Conservation (phyloP, 169 alveolate species). For the Cryptosporidium tyzzeri region DNA sequence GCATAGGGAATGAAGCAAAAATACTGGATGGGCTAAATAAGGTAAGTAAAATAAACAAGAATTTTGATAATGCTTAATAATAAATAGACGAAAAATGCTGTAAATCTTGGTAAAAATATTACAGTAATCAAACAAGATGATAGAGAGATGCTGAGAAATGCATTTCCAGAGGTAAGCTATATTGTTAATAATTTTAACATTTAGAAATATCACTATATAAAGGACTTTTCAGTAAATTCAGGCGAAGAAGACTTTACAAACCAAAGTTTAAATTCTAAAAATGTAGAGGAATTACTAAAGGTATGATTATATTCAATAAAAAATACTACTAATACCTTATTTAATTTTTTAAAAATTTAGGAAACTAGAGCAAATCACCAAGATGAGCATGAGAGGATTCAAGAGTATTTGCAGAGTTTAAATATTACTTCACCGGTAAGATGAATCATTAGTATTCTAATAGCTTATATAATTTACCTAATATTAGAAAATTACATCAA, state of each 20-base stretch:
- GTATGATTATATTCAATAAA: slow-evolving; percentile 3
- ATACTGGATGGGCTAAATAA: slow-evolving; percentile 20
- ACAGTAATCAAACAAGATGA: slow-evolving; percentile 36
- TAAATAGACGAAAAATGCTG: slow-evolving; percentile 51
- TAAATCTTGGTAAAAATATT: slow-evolving; percentile 44
- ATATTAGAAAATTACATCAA: slow-evolving; percentile 27
- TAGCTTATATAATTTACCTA: not conserved
- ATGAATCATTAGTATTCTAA: not conserved
- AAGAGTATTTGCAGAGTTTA: slow-evolving; percentile 30
- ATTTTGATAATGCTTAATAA: not conserved
- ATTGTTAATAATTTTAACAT: not conserved
- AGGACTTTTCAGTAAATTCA: slow-evolving; percentile 8
- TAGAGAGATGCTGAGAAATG: slow-evolving; percentile 30
- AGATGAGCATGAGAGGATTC: slow-evolving; percentile 51
- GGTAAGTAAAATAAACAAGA: slow-evolving; percentile 18
- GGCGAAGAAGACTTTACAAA: not conserved
- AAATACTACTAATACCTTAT: not conserved
- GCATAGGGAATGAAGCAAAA: not conserved
- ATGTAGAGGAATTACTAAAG: slow-evolving; percentile 31
- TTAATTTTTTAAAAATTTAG: not conserved
- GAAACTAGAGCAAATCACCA: slow-evolving; percentile 40
- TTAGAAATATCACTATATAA: not conserved
- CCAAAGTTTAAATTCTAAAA: not conserved
- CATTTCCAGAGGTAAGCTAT: slow-evolving; percentile 68
- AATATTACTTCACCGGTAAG: slow-evolving; percentile 74